Evolutionary conservation across 805 yeast genomes (phyloP), one percentile per base, ranked within the genome.

Genomic region (Teunomyces lycoperdinae): DNA sequence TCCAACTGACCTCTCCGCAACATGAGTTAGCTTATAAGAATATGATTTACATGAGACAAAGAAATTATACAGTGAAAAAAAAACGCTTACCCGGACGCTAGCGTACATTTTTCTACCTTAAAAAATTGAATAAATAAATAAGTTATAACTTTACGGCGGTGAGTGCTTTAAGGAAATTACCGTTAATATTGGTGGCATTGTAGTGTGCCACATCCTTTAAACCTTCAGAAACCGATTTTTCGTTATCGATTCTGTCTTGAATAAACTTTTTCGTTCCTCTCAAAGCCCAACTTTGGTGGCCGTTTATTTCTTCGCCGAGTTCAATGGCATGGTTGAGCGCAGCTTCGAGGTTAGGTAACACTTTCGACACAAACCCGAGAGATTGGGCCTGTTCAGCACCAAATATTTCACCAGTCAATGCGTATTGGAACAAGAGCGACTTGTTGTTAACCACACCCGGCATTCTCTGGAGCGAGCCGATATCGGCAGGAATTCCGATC

Each of bases 401-500:
- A 50, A 85, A 85, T 9, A 64, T 61, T 24, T 78, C 77, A 7
- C 85, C 92, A 0, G 89, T 82, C 52, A 81, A 73, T 4, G 86
- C 81, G 42, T 80, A 64, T 54, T 84, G 86, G 60, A 75, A 76
- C 50, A 84, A 65, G 67, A 79, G 72, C 4, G 88, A 81, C 11
- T 70, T 65, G 60, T 84, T 84, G 38, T 75, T 76, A 14, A 77
- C 76, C 1, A 83, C 48, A 14, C 60, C 58, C 4, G 88, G 84
- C 48, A 85, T 58, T 58, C 92, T 73, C 64, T 87, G 91, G 49
- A 87, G 69, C 1, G 87, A 76, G 4, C 95, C 95, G 58, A 87
- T 84, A 61, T 87, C 94, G 1, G 94, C 90, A 33, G 87, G 78
- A 60, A 87, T 73, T 2, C 92, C 94, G 46, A 87, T 73, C 51